Conservation (phyloP, 2,329 filamentous ascomycete genomes). For the Aspergillus fischeri region DNA sequence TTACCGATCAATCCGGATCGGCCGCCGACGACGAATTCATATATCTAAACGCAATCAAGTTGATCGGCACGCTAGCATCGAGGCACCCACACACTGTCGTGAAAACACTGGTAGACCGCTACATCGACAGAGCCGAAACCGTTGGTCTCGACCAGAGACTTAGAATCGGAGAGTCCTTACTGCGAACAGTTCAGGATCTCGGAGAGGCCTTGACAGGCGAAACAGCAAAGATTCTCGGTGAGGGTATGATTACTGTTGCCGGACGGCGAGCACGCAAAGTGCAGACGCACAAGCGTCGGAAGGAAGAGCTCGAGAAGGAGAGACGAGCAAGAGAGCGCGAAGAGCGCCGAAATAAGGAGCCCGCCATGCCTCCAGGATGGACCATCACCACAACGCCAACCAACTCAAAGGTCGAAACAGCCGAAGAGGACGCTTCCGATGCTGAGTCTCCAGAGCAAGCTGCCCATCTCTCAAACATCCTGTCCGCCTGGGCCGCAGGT, state of each 20-base stretch:
- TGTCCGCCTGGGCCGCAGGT: constrained; percentile 40
- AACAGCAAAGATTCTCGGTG: constrained; percentile 34
- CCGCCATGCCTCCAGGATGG: constrained; percentile 28
- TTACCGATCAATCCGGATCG: constrained; percentile 31
- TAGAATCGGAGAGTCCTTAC: constrained; percentile 39
- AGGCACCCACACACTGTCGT: constrained; percentile 40
- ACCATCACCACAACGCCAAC: constrained; percentile 16
- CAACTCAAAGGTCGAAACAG: constrained; percentile 6
- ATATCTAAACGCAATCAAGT: constrained; percentile 42
- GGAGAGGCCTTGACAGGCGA: constrained; percentile 36
- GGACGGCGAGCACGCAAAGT: constrained; percentile 36
- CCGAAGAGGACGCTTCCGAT: constrained; percentile 30
- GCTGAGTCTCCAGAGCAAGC: constrained; percentile 32
- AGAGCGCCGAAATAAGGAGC: constrained; percentile 22
- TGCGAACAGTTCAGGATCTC: constrained; percentile 40
- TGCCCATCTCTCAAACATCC: constrained; percentile 31
- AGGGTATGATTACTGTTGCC: constrained; percentile 37
- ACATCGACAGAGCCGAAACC: constrained; percentile 36
- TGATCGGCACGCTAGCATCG: constrained; percentile 38
- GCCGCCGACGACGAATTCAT: constrained; percentile 39
- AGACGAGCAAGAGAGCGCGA: constrained; percentile 25
- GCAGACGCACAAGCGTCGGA: constrained; percentile 29
- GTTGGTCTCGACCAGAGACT: constrained; percentile 37
- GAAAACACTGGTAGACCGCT: constrained; percentile 38
- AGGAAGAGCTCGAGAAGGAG: constrained; percentile 24